Evolutionary conservation across 768 basidiomycete genomes (phyloP).

Genomic region (Solioccasus polychromus): DNA sequence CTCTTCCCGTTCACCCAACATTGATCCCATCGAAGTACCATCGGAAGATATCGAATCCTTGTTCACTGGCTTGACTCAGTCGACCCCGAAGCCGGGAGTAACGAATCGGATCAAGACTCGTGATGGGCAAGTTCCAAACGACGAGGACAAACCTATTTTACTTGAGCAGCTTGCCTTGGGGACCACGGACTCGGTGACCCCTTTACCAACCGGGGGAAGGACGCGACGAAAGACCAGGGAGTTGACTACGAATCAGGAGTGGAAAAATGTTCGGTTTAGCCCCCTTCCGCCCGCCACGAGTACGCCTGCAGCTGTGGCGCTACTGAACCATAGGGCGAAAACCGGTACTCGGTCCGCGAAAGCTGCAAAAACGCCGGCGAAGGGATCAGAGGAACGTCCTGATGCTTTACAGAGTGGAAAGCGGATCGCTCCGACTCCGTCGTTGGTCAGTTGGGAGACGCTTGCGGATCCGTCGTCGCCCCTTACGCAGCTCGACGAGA

Average conservation of each 20-base stretch:
- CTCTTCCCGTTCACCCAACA: slow-evolving; percentile 6
- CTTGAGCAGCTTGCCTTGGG: slow-evolving; percentile 20
- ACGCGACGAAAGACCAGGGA: slow-evolving; percentile 13
- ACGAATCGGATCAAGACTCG: slow-evolving; percentile 44
- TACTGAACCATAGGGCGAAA: slow-evolving; percentile 5
- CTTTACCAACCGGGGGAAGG: slow-evolving; percentile 18
- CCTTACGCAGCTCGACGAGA: slow-evolving; percentile 31
- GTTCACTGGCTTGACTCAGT: slow-evolving; percentile 4
- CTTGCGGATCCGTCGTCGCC: slow-evolving; percentile 27
- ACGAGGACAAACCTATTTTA: slow-evolving; percentile 25
- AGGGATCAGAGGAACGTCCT: not conserved
- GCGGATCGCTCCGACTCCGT: slow-evolving; percentile 8
- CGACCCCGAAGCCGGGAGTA: slow-evolving; percentile 33
- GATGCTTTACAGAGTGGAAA: not conserved
- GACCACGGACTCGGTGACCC: slow-evolving; percentile 19
- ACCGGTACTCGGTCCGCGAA: not conserved
- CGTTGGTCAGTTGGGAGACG: slow-evolving; percentile 29
- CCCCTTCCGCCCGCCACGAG: slow-evolving; percentile 5
- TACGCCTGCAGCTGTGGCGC: slow-evolving; percentile 5
- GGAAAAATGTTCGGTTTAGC: slow-evolving; percentile 19
- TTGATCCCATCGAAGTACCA: slow-evolving; percentile 32
- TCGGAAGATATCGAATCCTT: slow-evolving; percentile 5
- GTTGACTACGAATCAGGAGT: slow-evolving; percentile 23
- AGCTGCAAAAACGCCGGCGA: slow-evolving; percentile 14
- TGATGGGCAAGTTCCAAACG: slow-evolving; percentile 30